Base-by-base conservation (phyloP, 805 yeast species). In the Candida oleophila region DNA sequence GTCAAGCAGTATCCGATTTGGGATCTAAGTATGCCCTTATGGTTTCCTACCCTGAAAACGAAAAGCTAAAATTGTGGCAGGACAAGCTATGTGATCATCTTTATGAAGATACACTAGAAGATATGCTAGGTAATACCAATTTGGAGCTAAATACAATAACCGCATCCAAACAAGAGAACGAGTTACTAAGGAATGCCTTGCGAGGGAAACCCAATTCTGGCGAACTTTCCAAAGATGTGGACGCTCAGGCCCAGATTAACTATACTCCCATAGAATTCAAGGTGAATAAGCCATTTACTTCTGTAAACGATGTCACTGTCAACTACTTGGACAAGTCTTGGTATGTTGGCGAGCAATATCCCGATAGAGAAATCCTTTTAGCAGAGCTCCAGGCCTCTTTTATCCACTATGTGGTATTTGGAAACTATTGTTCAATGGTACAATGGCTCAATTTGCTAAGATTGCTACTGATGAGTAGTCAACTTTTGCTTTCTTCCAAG, bases 261-360 rank as follows among this genome's bases (percentile, higher is more conserved):
- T 77, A 75, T 49, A 69, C 79, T 0, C 54, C 62, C 3, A 64
- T 81, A 4, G 74, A 79, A 44, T 60, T 71, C 44, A 71, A 69
- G 34, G 52, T 57, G n/a, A 60, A 70, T 38, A 65, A 66, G 2
- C 33, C 38, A 0, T 64, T 67, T 12, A 20, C 33, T 14, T 50
- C 50, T 1, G 64, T 70, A 0, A 64, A 65, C 3, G 73, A 74
- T 42, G 60, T 73, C 20, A 83, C 87, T 22, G 56, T 63, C 4
- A 81, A 79, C 48, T 77, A 75, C 14, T 49, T 79, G 15, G 92
- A 87, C 59, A 79, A 81, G 52, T 70, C 86, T 1, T 80, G 87
- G 83, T 81, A 78, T 54, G 55, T 85, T 12, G 53, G 63, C 16
- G 51, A 68, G 32, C 55, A 77, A 5, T 73, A 60, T 37, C 67